A percentile compares a stretch with the other conserved stretches of the same genome.
These are phyloP conservation scores for Aegle marmelos DNA, from an alignment of 345 rosid genomes.

Conservation along the genomic window DNA sequence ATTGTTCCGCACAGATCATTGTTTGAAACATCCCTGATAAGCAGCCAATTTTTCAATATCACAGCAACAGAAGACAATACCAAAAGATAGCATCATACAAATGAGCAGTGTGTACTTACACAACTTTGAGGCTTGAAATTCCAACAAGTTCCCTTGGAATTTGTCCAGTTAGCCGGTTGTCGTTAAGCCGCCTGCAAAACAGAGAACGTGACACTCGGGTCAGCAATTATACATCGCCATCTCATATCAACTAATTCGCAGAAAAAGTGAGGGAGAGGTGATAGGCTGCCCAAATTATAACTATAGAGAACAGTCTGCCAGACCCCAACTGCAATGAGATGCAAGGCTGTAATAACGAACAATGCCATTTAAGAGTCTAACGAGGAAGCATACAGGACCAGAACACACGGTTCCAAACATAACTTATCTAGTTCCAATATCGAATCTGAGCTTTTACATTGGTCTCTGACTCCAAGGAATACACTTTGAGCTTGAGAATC, in stretches of 20 bases:
- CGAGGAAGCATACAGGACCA: not conserved
- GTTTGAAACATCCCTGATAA: constrained; percentile 75
- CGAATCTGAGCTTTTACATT: not conserved
- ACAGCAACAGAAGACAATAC: not conserved
- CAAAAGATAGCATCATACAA: not conserved
- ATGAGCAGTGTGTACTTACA: constrained; percentile 40
- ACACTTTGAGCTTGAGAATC: not conserved
- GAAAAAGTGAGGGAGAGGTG: not conserved
- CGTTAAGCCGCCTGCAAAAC: constrained; percentile 57
- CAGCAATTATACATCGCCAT: not conserved
- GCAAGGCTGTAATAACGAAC: not conserved
- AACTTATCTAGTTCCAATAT: not conserved
- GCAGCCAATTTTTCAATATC: constrained; percentile 5
- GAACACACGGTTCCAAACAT: not conserved
- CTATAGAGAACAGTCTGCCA: not conserved
- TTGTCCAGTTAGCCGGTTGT: constrained; percentile 55
- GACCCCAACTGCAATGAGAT: not conserved
- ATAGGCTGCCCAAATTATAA: not conserved
- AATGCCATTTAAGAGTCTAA: not conserved
- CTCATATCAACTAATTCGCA: not conserved
- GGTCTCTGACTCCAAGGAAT: not conserved
- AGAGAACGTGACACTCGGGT: not conserved
- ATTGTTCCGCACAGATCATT: constrained; percentile 96
- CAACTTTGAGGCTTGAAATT: constrained; percentile 68
- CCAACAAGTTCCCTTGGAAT: constrained; percentile 59